phyloP scores from a whole-genome alignment of 2,329 filamentous ascomycete species.

The Exophiala phaeomuriformis region DNA sequence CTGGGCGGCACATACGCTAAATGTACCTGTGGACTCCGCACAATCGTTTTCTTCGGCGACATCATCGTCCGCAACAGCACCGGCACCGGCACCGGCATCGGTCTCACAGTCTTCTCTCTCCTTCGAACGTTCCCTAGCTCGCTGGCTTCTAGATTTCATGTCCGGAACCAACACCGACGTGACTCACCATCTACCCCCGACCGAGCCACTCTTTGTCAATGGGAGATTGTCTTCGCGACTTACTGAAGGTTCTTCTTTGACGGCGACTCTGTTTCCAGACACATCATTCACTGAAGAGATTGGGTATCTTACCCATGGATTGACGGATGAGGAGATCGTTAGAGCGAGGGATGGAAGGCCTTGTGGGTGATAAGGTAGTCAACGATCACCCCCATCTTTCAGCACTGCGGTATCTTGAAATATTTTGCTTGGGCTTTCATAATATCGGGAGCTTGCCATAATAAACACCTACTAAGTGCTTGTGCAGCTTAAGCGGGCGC shows the following conservation, averaged over 20 bases:
- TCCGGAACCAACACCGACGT: slow-evolving; percentile 5
- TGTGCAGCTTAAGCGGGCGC: too few species aligned
- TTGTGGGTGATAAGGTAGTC: not conserved
- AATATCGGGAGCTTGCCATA: not conserved
- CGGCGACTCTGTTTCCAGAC: not conserved
- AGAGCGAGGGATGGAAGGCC: not conserved
- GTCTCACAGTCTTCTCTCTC: not conserved
- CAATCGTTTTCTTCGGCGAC: too few species aligned
- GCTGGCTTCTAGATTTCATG: slow-evolving; percentile 19
- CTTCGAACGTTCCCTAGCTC: slow-evolving; percentile 6
- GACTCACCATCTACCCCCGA: not conserved
- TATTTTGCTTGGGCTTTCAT: too few species aligned
- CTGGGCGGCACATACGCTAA: slow-evolving; percentile 15
- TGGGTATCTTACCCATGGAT: not conserved
- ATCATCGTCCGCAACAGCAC: too few species aligned
- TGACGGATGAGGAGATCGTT: too few species aligned
- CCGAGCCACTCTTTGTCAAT: slow-evolving; percentile 1
- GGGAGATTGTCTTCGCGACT: not conserved
- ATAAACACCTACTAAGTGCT: too few species aligned
- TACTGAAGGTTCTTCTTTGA: not conserved
- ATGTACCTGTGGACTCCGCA: too few species aligned
- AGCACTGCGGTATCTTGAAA: not conserved
- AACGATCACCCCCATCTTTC: not conserved
- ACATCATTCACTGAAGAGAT: slow-evolving; percentile 3
- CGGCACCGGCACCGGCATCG: too few species aligned